Evolutionary conservation across 106 monocot genomes (phyloP).

Genomic region (Iris macrosiphon): DNA sequence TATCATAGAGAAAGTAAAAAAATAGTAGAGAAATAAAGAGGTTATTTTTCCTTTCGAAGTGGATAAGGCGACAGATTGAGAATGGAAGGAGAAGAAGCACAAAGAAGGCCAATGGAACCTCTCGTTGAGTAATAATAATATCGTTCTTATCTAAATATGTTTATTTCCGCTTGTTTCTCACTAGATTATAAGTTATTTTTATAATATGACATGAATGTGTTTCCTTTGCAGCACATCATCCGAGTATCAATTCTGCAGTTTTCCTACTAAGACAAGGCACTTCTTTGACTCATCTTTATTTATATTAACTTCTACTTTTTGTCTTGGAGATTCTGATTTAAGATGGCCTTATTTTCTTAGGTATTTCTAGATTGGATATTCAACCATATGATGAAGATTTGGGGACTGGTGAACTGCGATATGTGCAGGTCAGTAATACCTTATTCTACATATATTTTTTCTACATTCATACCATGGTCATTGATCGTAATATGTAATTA

Average conservation of each 20-base stretch:
- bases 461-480: too few species aligned
- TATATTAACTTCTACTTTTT: not conserved
- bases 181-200: too few species aligned
- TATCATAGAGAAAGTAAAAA: too few species aligned
- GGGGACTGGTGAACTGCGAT: constrained; percentile 84
- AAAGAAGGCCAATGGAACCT: too few species aligned
- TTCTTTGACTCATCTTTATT: constrained; percentile 1
- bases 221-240: constrained; percentile 79
- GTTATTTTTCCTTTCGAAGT: too few species aligned
- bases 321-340: not conserved
- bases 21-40: too few species aligned
- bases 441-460: not conserved
- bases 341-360: constrained; percentile 22
- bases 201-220: constrained; percentile 2
- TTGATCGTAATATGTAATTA: too few species aligned
- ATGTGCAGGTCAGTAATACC: constrained; percentile 70
- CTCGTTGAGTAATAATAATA: too few species aligned
- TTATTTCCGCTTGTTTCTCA: too few species aligned
- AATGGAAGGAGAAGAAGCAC: too few species aligned
- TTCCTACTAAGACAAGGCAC: constrained; percentile 79
- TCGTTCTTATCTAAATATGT: too few species aligned
- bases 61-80: too few species aligned
- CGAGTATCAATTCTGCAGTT: constrained; percentile 76
- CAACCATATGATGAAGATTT: constrained; percentile 83
- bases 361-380: constrained; percentile 58